Base-by-base conservation (phyloP, 208 protist species). In the Trypanosoma caninum region DNA sequence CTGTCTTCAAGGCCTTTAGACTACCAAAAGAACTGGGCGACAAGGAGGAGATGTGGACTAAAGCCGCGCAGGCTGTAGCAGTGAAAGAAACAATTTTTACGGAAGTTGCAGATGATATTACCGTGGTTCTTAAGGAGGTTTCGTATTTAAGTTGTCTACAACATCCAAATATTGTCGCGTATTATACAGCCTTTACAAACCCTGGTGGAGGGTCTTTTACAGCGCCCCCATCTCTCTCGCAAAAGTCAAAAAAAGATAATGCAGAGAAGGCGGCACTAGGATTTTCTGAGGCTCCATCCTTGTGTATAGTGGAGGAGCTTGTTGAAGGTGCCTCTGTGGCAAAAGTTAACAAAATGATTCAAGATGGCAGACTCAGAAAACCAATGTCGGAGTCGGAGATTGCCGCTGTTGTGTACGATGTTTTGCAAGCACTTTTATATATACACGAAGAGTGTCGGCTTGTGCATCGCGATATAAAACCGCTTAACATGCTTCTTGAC, bases 401-500 rank as follows among this genome's bases (percentile, higher is more conserved):
- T 30, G 76, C 80, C n/a, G 65, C 65, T 7, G 52, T 89, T n/a
- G 57, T 59, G 2, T 77, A 61, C 55, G 78, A 89, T 50, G 69
- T 76, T 10, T 66, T 91, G 14, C 59, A 65, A 18, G 78, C 72
- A 23, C 64, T 97, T 13, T 46, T 68, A 5, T 94, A 90, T 48
- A 64, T 96, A 10, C 89, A 97, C 60, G 53, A 80, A 16, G 65
- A 59, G 4, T 84, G 74, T 25, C 61, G 51, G 10, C 45, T 74
- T 14, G 77, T 78, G 40, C 86, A 89, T 50, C 74, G 78, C 20
- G 76, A 86, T 38, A 76, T 93, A 46, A 87, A 82, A 47, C 62
- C 73, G 2, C 66, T 69, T 18, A 90, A 84, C 62, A 69, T 93
- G 33, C 64, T 88, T 13, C 28, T 93, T 9, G 71, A 73, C 55